Evolutionary conservation across 2,329 filamentous ascomycete genomes (phyloP).

Genomic region (Basipetospora sp.): DNA sequence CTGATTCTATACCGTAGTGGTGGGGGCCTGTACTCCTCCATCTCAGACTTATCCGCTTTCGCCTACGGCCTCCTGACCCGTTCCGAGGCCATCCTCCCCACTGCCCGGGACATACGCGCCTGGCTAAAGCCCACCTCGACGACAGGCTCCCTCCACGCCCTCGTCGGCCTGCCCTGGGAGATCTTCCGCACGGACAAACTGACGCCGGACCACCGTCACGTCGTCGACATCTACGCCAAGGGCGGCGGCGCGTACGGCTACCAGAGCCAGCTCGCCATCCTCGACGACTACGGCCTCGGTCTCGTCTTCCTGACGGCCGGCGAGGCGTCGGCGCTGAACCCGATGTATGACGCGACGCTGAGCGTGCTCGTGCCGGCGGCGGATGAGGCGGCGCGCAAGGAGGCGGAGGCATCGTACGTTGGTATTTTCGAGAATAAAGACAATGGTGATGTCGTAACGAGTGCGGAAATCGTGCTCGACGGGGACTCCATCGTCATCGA

Average conservation of each 20-base stretch:
- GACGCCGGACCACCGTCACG: slow-evolving; percentile 15
- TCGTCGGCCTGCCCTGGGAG: slow-evolving; percentile 25
- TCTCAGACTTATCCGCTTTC: slow-evolving; percentile 18
- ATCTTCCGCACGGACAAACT: slow-evolving; percentile 17
- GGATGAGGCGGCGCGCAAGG: slow-evolving; percentile 15
- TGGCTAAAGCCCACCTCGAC: slow-evolving; percentile 23
- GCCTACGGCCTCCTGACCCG: slow-evolving; percentile 16
- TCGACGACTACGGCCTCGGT: slow-evolving; percentile 22
- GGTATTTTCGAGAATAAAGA: neutral
- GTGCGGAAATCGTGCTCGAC: slow-evolving; percentile 13
- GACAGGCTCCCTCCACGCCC: slow-evolving; percentile 15
- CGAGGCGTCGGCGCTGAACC: slow-evolving; percentile 13
- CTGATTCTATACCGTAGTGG: slow-evolving; percentile 14
- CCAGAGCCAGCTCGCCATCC: slow-evolving; percentile 18
- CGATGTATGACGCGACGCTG: slow-evolving; percentile 16
- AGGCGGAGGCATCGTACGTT: slow-evolving; percentile 11
- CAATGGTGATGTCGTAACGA: slow-evolving; percentile 4
- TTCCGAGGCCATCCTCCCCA: slow-evolving; percentile 12
- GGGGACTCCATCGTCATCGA: slow-evolving; percentile 13
- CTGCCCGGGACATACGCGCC: slow-evolving; percentile 11
- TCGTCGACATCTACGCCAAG: slow-evolving; percentile 20
- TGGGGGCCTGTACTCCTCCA: slow-evolving; percentile 21
- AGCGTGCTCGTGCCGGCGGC: slow-evolving; percentile 14
- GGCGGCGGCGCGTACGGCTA: slow-evolving; percentile 20
- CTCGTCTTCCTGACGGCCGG: slow-evolving; percentile 19